Conservation (phyloP, 768 basidiomycete genomes). For the Pholiota molesta region DNA sequence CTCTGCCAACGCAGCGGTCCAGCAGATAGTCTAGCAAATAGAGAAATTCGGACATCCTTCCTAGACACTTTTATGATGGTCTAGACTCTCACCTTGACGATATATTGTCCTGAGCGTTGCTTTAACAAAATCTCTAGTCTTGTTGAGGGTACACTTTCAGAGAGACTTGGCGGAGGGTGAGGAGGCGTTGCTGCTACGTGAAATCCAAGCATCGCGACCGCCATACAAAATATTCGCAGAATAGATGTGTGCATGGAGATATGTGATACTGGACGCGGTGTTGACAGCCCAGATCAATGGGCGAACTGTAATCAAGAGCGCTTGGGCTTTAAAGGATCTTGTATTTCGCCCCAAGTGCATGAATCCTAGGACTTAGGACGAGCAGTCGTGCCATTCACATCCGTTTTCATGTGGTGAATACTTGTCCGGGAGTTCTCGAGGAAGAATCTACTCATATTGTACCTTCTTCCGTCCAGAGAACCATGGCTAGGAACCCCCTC, state of each 20-base stretch:
- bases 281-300: neutral
- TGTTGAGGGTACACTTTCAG: conserved; percentile 37
- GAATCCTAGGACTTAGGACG: neutral
- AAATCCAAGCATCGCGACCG: conserved; percentile 45
- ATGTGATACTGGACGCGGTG: neutral
- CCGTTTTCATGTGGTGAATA: conserved; percentile 8
- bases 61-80: neutral
- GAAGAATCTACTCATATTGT: neutral
- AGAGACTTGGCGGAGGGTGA: conserved; percentile 37
- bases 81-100: conserved; percentile 37
- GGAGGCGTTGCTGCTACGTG: conserved; percentile 51
- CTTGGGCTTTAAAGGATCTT: neutral
- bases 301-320: neutral
- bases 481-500: conserved; percentile 6
- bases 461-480: conserved; percentile 20
- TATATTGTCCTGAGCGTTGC: conserved; percentile 32
- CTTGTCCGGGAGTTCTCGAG: neutral
- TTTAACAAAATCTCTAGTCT: conserved; percentile 39
- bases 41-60: neutral
- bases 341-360: neutral
- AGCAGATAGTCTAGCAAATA: conserved; percentile 35
- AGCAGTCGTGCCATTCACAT: neutral
- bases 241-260: conserved; percentile 27
- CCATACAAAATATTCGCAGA: conserved; percentile 45
- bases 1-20: conserved; percentile 42